phyloP scores from a whole-genome alignment of 2,329 filamentous ascomycete genomes.

The Fusarium bactridioides region DNA sequence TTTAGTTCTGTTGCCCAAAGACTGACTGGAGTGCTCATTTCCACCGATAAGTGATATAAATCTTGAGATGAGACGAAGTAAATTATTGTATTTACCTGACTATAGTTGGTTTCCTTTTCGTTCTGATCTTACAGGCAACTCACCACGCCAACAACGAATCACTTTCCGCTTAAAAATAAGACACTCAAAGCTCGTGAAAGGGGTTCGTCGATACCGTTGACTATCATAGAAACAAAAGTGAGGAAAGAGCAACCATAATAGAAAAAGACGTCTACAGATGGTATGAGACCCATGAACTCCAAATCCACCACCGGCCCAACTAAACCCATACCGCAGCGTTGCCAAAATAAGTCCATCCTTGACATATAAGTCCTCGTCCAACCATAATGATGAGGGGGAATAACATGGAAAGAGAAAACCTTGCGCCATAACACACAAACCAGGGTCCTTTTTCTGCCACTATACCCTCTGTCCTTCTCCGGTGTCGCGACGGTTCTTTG shows the following conservation, averaged over 20 bases:
- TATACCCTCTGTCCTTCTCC: constrained; percentile 18
- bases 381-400: constrained; percentile 7
- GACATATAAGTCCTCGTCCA: constrained; percentile 9
- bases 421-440: constrained; percentile 23
- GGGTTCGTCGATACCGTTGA: constrained; percentile 27
- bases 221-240: constrained; percentile 30
- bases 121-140: constrained; percentile 1
- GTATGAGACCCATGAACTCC: constrained; percentile 40
- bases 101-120: not conserved
- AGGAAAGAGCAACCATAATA: constrained; percentile 17
- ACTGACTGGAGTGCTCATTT: constrained; percentile 6
- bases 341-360: constrained; percentile 24
- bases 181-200: constrained; percentile 16
- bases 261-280: constrained; percentile 39
- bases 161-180: not conserved
- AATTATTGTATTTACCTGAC: not conserved
- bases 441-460: constrained; percentile 2
- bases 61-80: not conserved
- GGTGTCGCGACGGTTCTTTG: constrained; percentile 31
- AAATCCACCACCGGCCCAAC: constrained; percentile 23
- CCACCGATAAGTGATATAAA: not conserved
- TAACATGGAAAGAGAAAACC: constrained; percentile 4
- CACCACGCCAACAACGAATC: not conserved
- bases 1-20: constrained; percentile 18
- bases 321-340: constrained; percentile 32